Evolutionary conservation across 176 grass and related monocot genomes (phyloP).

Genomic region (Neostapfia colusana): DNA sequence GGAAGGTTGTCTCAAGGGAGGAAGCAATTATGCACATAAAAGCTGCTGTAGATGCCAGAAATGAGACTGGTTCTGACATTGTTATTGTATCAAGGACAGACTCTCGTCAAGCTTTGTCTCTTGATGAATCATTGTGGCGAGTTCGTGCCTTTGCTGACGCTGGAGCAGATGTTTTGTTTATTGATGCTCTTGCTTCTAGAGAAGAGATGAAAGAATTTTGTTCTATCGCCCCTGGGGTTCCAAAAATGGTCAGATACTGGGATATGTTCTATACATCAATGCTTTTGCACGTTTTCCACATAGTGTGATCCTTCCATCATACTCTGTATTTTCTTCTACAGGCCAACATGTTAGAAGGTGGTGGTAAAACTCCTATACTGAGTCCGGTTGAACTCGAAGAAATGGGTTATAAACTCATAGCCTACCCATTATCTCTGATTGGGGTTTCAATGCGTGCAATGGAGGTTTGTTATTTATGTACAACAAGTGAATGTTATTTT

Average conservation of each 20-base stretch:
- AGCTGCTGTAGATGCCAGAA: constrained; percentile 87
- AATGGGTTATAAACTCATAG: constrained; percentile 81
- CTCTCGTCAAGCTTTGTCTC: constrained; percentile 84
- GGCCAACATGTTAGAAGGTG: constrained; percentile 99
- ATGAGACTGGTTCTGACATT: constrained; percentile 91
- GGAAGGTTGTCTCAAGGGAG: constrained; percentile 88
- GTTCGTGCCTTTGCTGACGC: constrained; percentile 84
- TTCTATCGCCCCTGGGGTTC: constrained; percentile 70
- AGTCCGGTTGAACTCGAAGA: constrained; percentile 86
- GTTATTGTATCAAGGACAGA: constrained; percentile 92
- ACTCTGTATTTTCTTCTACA: constrained; percentile 29
- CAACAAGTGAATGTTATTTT: not conserved
- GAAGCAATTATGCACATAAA: constrained; percentile 90
- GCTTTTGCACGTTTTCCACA: not conserved
- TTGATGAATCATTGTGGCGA: constrained; percentile 85
- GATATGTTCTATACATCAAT: constrained; percentile 4
- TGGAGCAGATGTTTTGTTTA: constrained; percentile 90
- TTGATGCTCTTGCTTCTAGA: constrained; percentile 90
- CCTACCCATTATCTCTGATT: constrained; percentile 86
- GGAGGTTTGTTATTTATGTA: constrained; percentile 64
- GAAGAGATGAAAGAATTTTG: constrained; percentile 92
- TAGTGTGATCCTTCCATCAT: constrained; percentile 12
- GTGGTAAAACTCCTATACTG: constrained; percentile 92
- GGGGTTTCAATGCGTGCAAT: constrained; percentile 95
- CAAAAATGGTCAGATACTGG: constrained; percentile 74